Conservation (phyloP, 108 stramenopile species). For the Nitzschia palea region DNA sequence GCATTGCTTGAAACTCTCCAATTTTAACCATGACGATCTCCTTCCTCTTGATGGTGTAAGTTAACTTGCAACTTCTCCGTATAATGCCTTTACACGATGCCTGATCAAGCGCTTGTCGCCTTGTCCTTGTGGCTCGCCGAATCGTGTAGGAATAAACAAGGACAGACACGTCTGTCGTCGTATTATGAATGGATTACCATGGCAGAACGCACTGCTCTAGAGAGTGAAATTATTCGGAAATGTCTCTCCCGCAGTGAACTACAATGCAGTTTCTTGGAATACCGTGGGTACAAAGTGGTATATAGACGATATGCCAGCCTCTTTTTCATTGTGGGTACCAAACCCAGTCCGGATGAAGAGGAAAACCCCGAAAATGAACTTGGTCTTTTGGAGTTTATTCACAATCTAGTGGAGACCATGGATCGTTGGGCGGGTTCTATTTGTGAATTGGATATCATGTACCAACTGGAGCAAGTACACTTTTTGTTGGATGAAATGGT, state of each 20-base stretch:
- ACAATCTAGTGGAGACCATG: constrained; percentile 91
- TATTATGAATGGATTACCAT: constrained; percentile 94
- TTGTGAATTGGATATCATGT: constrained; percentile 97
- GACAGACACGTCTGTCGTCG: constrained; percentile 92
- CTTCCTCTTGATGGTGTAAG: constrained; percentile 90
- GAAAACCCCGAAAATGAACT: constrained; percentile 94
- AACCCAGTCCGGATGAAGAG: constrained; percentile 71
- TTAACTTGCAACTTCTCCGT: no score
- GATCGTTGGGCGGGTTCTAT: constrained; percentile 81
- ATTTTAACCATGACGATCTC: constrained; percentile 60
- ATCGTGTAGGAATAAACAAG: constrained; percentile 92
- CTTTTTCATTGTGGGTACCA: constrained; percentile 95
- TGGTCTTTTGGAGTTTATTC: constrained; percentile 94
- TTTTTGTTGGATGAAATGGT: constrained; percentile 97
- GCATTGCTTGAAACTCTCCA: no score
- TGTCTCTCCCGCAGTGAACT: constrained; percentile 90
- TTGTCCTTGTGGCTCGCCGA: no score
- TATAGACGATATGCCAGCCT: constrained; percentile 94
- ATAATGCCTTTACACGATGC: no score
- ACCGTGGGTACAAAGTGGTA: constrained; percentile 93
- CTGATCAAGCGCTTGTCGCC: no score
- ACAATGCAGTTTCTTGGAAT: constrained; percentile 95
- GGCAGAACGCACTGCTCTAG: constrained; percentile 89
- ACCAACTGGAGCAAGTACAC: constrained; percentile 94
- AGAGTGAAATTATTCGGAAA: constrained; percentile 94